Base-by-base conservation (phyloP, 2,329 filamentous ascomycete genomes). In the Graphiopsis chlorocephala region DNA sequence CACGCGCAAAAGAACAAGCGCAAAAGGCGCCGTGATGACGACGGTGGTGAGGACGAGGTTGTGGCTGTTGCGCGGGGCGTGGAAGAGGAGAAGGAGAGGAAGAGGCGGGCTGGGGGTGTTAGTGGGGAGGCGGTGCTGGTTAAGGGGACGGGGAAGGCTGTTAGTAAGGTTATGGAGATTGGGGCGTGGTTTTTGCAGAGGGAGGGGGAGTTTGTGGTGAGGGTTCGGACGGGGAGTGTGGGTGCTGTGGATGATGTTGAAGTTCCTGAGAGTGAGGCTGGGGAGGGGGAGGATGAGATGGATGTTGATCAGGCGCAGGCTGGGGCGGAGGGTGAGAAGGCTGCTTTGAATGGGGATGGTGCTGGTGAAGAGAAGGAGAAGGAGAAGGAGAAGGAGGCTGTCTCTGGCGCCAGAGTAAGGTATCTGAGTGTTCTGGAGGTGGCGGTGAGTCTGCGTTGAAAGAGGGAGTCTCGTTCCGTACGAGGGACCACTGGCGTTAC, bases 211-310 rank as follows among this genome's bases (percentile, higher is more conserved):
- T 88, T 85, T 68, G 72, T 76, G 5, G 86, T 92, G 1, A 78
- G 80, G 69, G 72, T 91, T 60, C 80, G 82, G 73, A 91, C 89
- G 53, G 83, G 85, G 64, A 90, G 84, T 59, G 80, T 90, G 17
- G 81, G 81, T n/a, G 85, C 87, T 2, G 81, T 92, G 52, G 90
- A 93, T 72, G 89, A 92, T 74, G 78, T 92, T 31, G 78, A 87
- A 45, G 69, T 72, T 55, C 59, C 65, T 45, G 71, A 67, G 68
- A n/a, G 38, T 4, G 69, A 72, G 68, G 67, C 56, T 58, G 47
- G 71, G 33, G 65, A 29, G 8, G 53, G 65, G 28, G 62, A 31
- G 6, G 57, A 64, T 7, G 58, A 31, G 29, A 68, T 66, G 64
- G 64, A 66, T 45, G 29, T 59, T 3, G 55, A 64, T 53, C 53